Evolutionary conservation across 345 rosid species (phyloP).

Genomic region (Eutrema japonicum): DNA sequence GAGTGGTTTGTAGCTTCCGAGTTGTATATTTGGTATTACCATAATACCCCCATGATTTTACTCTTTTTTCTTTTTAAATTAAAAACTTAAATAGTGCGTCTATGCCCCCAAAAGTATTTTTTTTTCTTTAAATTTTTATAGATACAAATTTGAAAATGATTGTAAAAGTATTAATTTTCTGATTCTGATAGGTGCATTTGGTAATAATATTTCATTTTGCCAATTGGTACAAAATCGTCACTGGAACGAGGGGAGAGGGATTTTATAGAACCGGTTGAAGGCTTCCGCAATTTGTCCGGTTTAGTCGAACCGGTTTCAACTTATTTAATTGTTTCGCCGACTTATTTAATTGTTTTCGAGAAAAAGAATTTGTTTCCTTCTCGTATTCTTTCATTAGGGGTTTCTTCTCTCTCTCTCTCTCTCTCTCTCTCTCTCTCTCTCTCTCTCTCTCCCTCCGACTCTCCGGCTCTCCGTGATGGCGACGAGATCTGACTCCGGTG

Average conservation of each 20-base stretch:
- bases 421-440: neutral
- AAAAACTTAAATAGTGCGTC: too few relatives aligned
- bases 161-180: too few relatives aligned
- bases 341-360: slow-evolving; percentile 14
- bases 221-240: neutral
- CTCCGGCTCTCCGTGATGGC: neutral
- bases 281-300: slow-evolving; percentile 3
- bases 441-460: neutral
- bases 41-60: neutral
- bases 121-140: too few relatives aligned
- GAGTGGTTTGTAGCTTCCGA: slow-evolving; percentile 41
- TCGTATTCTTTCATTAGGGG: neutral
- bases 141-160: too few relatives aligned
- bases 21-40: slow-evolving; percentile 3
- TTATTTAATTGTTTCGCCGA: slow-evolving; percentile 14
- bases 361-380: neutral
- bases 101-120: too few relatives aligned
- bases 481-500: slow-evolving; percentile 32
- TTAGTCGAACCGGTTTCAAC: slow-evolving; percentile 15
- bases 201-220: too few relatives aligned
- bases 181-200: too few relatives aligned
- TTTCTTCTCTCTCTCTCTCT: slow-evolving; percentile 4
- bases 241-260: neutral
- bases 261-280: neutral
- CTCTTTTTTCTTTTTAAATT: too few relatives aligned